Evolutionary conservation across 1,284 basidiomycete species (phyloP).

Genomic region (Neolentinus lepideus): DNA sequence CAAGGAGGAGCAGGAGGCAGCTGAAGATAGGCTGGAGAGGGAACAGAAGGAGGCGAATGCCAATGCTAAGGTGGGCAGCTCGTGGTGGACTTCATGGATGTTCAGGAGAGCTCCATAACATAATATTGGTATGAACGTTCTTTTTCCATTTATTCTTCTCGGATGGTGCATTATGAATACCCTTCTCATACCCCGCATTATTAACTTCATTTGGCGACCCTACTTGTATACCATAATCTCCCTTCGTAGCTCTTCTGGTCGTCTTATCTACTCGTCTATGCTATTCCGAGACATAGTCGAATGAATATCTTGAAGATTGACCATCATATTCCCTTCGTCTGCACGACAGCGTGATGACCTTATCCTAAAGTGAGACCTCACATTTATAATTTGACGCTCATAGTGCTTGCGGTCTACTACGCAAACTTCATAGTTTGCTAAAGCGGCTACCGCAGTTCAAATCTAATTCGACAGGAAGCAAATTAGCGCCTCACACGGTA

Average conservation of each 20-base stretch:
- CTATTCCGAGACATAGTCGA: neutral
- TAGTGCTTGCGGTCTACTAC: too few species aligned
- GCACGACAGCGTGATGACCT: too few species aligned
- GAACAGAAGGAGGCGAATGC: slow-evolving; percentile 44
- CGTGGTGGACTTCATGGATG: slow-evolving; percentile 60
- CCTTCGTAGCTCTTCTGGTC: neutral
- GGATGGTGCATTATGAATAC: neutral
- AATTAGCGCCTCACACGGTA: too few species aligned
- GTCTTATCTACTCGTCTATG: neutral
- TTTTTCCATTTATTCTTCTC: neutral
- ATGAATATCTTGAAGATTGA: neutral
- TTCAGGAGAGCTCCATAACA: slow-evolving; percentile 30
- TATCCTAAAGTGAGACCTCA: too few species aligned
- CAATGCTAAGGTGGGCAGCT: slow-evolving; percentile 35
- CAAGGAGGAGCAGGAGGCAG: slow-evolving; percentile 54
- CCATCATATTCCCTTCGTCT: too few species aligned
- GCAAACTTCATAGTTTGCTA: too few species aligned
- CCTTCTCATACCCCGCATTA: neutral
- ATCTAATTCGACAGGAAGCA: too few species aligned
- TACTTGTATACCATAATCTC: neutral
- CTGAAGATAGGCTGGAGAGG: slow-evolving; percentile 42
- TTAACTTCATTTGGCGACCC: neutral
- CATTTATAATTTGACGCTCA: too few species aligned
- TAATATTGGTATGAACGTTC: neutral
- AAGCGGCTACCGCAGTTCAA: too few species aligned